Evolutionary conservation across 2,329 filamentous ascomycete species (phyloP).

Genomic region (Periconia sp.): DNA sequence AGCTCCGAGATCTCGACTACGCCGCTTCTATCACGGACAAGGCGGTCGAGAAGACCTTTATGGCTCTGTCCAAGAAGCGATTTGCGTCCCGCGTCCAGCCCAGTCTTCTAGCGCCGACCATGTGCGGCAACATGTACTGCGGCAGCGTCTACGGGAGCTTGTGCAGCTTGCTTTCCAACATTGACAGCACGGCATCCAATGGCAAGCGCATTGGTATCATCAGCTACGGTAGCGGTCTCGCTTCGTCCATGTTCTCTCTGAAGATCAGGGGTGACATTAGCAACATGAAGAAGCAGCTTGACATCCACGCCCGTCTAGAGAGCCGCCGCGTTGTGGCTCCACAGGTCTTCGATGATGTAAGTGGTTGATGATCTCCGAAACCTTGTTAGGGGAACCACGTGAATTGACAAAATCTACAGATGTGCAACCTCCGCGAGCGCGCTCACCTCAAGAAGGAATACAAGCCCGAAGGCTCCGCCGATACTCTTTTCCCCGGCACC

Average conservation of each 20-base stretch:
- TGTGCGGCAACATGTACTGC: slow-evolving; percentile 64
- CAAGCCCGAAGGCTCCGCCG: slow-evolving; percentile 51
- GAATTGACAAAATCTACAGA: slow-evolving; percentile 45
- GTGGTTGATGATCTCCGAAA: slow-evolving; percentile 8
- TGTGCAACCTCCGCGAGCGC: slow-evolving; percentile 59
- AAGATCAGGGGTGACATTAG: slow-evolving; percentile 54
- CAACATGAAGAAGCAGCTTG: slow-evolving; percentile 55
- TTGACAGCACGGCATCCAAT: slow-evolving; percentile 52
- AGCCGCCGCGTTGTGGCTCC: slow-evolving; percentile 53
- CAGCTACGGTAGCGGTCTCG: slow-evolving; percentile 60
- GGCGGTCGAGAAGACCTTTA: slow-evolving; percentile 60
- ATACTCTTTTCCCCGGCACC: slow-evolving; percentile 54
- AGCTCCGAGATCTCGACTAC: slow-evolving; percentile 55
- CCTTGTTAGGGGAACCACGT: slow-evolving; percentile 14
- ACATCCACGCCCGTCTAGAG: slow-evolving; percentile 55
- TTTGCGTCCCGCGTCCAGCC: slow-evolving; percentile 58
- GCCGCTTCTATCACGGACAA: slow-evolving; percentile 57
- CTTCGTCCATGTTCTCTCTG: slow-evolving; percentile 58
- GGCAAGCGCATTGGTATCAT: slow-evolving; percentile 60
- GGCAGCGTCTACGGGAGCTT: slow-evolving; percentile 59
- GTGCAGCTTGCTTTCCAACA: slow-evolving; percentile 55
- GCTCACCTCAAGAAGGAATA: slow-evolving; percentile 59
- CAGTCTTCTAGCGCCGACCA: slow-evolving; percentile 56
- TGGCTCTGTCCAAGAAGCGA: slow-evolving; percentile 59
- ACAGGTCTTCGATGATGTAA: slow-evolving; percentile 56